Conservation (phyloP, 495 filamentous ascomycete genomes). For the Penicillium paradoxum region DNA sequence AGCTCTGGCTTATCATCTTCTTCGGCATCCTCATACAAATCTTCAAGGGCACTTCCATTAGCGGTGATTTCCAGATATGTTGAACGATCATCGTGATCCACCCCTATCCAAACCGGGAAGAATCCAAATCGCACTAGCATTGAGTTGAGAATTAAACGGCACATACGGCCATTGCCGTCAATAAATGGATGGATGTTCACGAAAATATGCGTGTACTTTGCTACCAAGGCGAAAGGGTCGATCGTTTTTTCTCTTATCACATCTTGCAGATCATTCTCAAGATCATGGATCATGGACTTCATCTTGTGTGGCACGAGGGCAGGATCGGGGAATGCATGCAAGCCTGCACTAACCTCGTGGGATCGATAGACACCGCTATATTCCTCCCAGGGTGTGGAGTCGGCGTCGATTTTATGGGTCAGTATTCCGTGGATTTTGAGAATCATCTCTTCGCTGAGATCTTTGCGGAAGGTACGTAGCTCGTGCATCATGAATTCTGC, state of each 20-base stretch:
- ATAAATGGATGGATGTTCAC: conserved; percentile 35
- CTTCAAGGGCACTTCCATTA: conserved; percentile 2
- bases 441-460: conserved; percentile 27
- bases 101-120: conserved; percentile 26
- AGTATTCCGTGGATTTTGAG: conserved; percentile 30
- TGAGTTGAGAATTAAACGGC: conserved; percentile 32
- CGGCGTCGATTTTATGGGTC: conserved; percentile 11
- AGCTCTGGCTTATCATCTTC: conserved; percentile 5
- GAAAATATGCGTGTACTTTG: conserved; percentile 28
- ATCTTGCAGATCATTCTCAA: conserved; percentile 14
- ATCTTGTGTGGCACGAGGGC: conserved; percentile 24
- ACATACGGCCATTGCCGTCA: conserved; percentile 36
- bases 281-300: conserved; percentile 22
- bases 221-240: conserved; percentile 29
- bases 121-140: conserved; percentile 25
- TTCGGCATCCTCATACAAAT: conserved; percentile 1
- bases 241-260: conserved; percentile 6
- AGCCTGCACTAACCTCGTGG: conserved; percentile 16
- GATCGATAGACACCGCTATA: conserved; percentile 26
- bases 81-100: conserved; percentile 12
- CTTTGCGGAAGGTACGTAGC: conserved; percentile 11
- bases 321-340: conserved; percentile 14
- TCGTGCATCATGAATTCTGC: conserved; percentile 19
- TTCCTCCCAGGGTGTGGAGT: conserved; percentile 14
- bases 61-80: not conserved